A percentile compares a stretch with the other conserved stretches of the same genome.
These are phyloP conservation scores for Septoria linicola DNA, from an alignment of 2,329 filamentous ascomycete species.

Conservation along the genomic window DNA sequence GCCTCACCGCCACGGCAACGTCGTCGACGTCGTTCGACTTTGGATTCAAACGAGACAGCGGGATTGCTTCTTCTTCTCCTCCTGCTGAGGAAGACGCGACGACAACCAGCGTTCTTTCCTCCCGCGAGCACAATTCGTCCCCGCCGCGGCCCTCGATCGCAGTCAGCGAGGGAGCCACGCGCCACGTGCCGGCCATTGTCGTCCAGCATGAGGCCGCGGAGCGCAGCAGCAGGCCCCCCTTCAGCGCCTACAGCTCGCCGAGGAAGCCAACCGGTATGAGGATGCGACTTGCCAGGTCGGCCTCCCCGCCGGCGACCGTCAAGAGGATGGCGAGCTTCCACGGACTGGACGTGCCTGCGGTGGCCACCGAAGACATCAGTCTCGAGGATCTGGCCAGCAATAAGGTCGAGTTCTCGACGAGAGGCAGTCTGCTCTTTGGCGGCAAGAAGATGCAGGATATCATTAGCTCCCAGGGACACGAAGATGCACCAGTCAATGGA, in stretches of 20 bases:
- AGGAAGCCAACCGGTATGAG: slow-evolving; percentile 1
- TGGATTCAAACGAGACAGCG: slow-evolving; percentile 37
- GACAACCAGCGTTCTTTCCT: slow-evolving; percentile 7
- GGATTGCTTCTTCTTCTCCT: slow-evolving; percentile 33
- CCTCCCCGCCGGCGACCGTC: slow-evolving; percentile 9
- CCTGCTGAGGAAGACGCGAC: slow-evolving; percentile 25
- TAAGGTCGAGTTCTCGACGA: slow-evolving; percentile 58
- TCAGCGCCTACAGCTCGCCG: not conserved
- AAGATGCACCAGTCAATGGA: slow-evolving; percentile 12
- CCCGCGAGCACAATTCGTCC: not conserved
- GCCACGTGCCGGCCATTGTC: slow-evolving; percentile 46
- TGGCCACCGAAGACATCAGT: slow-evolving; percentile 50
- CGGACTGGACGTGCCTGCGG: slow-evolving; percentile 55
- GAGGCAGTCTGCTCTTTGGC: slow-evolving; percentile 59
- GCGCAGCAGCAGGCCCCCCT: slow-evolving; percentile 21
- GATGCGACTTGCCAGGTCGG: slow-evolving; percentile 8
- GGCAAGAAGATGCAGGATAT: slow-evolving; percentile 49
- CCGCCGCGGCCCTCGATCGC: not conserved
- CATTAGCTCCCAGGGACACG: slow-evolving; percentile 30
- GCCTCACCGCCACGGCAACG: not conserved
- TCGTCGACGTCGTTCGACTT: not conserved
- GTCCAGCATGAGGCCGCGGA: slow-evolving; percentile 42
- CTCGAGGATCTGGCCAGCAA: slow-evolving; percentile 53
- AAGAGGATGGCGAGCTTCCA: slow-evolving; percentile 42
- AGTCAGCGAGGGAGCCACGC: slow-evolving; percentile 18